These are phyloP conservation scores for Ophiobolus disseminans DNA, from an alignment of 2,329 filamentous ascomycete species.

Conservation along the genomic window DNA sequence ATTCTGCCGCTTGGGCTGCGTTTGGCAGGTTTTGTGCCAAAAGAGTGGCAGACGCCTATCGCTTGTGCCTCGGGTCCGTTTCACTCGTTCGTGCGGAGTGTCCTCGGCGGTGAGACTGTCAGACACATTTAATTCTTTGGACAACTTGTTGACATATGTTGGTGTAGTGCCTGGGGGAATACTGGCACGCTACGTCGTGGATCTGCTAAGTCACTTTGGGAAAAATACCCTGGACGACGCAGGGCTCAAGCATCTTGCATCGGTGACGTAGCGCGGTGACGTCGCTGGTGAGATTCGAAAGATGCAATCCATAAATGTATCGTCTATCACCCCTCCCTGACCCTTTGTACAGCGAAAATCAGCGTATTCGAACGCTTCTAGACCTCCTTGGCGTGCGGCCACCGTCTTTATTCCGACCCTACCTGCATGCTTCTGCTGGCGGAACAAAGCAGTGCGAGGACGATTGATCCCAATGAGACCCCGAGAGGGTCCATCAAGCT, in stretches of 20 bases:
- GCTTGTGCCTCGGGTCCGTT: background rate
- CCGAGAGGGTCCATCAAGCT: conserved; percentile 6
- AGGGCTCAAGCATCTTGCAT: conserved; percentile 1
- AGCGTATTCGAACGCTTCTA: conserved; percentile 42
- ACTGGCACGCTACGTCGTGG: too few relatives aligned
- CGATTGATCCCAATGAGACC: background rate
- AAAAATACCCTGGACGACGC: background rate
- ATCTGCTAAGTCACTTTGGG: background rate
- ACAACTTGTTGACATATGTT: too few relatives aligned
- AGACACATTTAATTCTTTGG: too few relatives aligned
- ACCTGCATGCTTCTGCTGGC: conserved; percentile 10
- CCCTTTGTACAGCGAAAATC: conserved; percentile 21
- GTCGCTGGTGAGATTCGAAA: conserved; percentile 16
- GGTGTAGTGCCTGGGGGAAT: too few relatives aligned
- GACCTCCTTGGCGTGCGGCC: conserved; percentile 38
- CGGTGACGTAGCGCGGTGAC: conserved; percentile 1
- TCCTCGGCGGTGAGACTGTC: too few relatives aligned
- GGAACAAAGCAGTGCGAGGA: conserved; percentile 26
- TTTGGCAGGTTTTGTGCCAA: conserved; percentile 22
- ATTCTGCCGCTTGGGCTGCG: conserved; percentile 17
- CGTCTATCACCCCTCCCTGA: conserved; percentile 27
- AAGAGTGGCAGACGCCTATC: conserved; percentile 12
- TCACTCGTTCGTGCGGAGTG: too few relatives aligned
- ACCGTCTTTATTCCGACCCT: conserved; percentile 20
- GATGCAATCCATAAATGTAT: conserved; percentile 18